phyloP scores from a whole-genome alignment of 306 rosid species.

The Cicer yamashitae region DNA sequence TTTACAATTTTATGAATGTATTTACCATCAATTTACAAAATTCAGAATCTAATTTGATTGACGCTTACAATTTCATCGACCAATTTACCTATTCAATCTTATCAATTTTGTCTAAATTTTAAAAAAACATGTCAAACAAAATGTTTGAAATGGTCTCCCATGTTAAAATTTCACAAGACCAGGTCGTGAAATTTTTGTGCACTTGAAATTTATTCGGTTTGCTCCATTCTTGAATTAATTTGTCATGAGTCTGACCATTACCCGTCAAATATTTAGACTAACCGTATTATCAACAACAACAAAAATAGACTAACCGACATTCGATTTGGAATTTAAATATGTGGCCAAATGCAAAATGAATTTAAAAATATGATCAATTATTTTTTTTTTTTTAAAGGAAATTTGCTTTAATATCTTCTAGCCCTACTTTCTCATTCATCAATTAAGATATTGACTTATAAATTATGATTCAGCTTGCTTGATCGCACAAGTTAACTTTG shows the following conservation, averaged over 20 bases:
- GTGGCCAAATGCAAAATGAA: slow-evolving; percentile 16
- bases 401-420: slow-evolving; percentile 17
- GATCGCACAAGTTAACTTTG: slow-evolving; percentile 38
- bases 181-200: neutral
- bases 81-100: too few species aligned
- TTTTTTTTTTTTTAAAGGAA: neutral
- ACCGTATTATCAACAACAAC: too few species aligned
- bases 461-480: slow-evolving; percentile 38
- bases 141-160: neutral
- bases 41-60: too few species aligned
- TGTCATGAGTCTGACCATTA: slow-evolving; percentile 36
- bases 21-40: too few species aligned
- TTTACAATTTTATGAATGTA: too few species aligned
- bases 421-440: slow-evolving; percentile 37
- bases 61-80: too few species aligned
- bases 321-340: slow-evolving; percentile 19
- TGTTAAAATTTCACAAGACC: neutral
- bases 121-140: neutral
- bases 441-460: slow-evolving; percentile 44
- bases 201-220: slow-evolving; percentile 17
- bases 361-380: neutral
- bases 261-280: neutral
- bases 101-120: neutral
- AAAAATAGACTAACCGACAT: neutral
- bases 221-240: slow-evolving; percentile 32